Evolutionary conservation across 768 basidiomycete genomes (phyloP).

Genomic region (Suillus spraguei): DNA sequence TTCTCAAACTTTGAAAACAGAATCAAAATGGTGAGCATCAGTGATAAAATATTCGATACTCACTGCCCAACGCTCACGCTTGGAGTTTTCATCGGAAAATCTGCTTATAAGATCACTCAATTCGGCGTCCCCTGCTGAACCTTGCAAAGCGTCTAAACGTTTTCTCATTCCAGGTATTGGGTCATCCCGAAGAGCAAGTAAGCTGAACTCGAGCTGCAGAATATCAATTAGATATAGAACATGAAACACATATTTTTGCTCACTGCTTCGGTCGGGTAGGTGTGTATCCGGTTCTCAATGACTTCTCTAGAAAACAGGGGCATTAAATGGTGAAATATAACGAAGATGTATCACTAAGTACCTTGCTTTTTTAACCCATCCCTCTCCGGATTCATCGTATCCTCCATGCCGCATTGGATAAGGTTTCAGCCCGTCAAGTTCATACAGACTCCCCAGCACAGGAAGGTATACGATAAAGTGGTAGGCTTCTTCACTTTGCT

Average conservation of each 20-base stretch:
- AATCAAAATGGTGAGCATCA: conserved; percentile 12
- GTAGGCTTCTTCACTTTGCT: conserved; percentile 81
- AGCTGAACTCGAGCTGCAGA: conserved; percentile 84
- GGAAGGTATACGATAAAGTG: conserved; percentile 97
- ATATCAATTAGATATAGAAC: conserved; percentile 15
- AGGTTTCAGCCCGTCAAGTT: conserved; percentile 88
- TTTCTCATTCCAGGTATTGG: conserved; percentile 70
- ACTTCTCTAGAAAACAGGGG: conserved; percentile 56
- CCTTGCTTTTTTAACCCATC: conserved; percentile 85
- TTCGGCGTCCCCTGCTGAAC: conserved; percentile 41
- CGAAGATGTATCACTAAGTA: conserved; percentile 33
- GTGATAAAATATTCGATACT: conserved; percentile 33
- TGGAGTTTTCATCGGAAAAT: conserved; percentile 68
- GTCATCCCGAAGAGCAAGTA: conserved; percentile 85
- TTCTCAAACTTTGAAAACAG: conserved; percentile 72
- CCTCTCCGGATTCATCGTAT: conserved; percentile 67
- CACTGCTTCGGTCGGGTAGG: conserved; percentile 89
- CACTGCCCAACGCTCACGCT: conserved; percentile 83
- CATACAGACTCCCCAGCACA: conserved; percentile 80
- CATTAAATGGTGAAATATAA: conserved; percentile 19
- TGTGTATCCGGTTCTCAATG: conserved; percentile 86
- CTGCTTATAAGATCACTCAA: conserved; percentile 56
- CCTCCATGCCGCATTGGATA: conserved; percentile 81
- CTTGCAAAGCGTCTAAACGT: conserved; percentile 54
- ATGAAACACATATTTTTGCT: conserved; percentile 26